Base-by-base conservation (phyloP, 768 basidiomycete genomes). In the Exsudoporus frostii region DNA sequence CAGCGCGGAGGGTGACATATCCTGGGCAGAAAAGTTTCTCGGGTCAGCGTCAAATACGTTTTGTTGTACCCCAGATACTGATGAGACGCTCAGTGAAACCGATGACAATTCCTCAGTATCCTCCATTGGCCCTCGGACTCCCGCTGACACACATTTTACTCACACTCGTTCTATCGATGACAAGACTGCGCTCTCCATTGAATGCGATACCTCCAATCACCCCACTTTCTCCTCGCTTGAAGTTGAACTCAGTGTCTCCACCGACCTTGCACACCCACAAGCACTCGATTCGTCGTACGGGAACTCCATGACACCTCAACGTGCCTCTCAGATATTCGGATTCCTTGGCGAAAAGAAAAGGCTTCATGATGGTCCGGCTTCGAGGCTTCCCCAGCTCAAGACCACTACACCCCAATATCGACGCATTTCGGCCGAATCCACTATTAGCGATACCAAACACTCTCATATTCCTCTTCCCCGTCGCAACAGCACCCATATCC, bases 1-100 rank as follows among this genome's bases (percentile, higher is more conserved):
- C n/a, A 75, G 74, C 56, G 70, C 63, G 1, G 86, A 89, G 65
- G 83, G 88, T 7, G 88, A 91, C 59, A 89, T 92, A 49, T 90
- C 88, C 2, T 92, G 89, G 89, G 89, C 89, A 13, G 89, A 92
- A 71, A 78, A 80, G 39, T 84, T 81, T 67, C 73, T 90, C 48
- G 79, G 77, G 89, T 90, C 59, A 52, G 82, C 62, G 0, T 7
- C 14, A 25, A 27, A 33, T 37, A 13, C 7, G 14, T 41, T 34
- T 15, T 38, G 34, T 36, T 30, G 9, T 24, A n/a, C 40, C n/a
- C 24, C 32, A 43, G 20, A 39, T 32, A 19, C 56, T 67, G 32
- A 69, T 34, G 10, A 37, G 29, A 17, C 20, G 42, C 41, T 37
- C 54, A 83, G 80, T 11, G 80, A 81, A 65, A 75, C 73, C 20